Percentiles rank a stretch among this genome's conserved stretches.
These are phyloP conservation scores for Thelephora aurantiotincta DNA, from an alignment of 768 basidiomycete species.

Conservation along the genomic window DNA sequence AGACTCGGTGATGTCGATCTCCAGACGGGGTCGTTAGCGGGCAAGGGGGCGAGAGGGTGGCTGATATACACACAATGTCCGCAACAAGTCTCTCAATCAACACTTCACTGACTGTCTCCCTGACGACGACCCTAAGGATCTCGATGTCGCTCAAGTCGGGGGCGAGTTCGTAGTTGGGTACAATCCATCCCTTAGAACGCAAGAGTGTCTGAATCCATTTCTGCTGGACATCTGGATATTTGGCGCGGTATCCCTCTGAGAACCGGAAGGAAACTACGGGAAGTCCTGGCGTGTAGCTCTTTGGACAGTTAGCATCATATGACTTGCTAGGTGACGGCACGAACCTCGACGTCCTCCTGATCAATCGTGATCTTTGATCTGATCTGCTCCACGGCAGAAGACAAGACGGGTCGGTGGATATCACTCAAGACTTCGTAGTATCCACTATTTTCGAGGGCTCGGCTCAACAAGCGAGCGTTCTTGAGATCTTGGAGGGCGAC, in stretches of 20 bases:
- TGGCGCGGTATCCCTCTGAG: conserved; percentile 34
- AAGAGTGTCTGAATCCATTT: conserved; percentile 39
- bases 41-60: background rate
- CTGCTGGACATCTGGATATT: conserved; percentile 45
- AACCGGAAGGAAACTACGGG: conserved; percentile 43
- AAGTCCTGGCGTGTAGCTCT: conserved; percentile 33
- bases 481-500: conserved; percentile 34
- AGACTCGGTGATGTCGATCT: conserved; percentile 54
- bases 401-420: conserved; percentile 28
- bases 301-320: conserved; percentile 3
- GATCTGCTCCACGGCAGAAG: conserved; percentile 14
- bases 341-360: conserved; percentile 45
- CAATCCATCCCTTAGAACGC: conserved; percentile 39
- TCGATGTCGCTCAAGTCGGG: conserved; percentile 35
- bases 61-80: conserved; percentile 41
- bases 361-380: conserved; percentile 24
- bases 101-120: conserved; percentile 38
- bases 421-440: conserved; percentile 39
- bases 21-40: background rate
- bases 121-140: conserved; percentile 49
- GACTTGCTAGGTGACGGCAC: background rate
- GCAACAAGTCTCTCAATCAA: conserved; percentile 38
- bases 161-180: conserved; percentile 46
- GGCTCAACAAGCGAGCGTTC: conserved; percentile 52
- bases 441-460: conserved; percentile 44